Percentiles rank a stretch among this genome's conserved stretches.
Evolutionary conservation across 2,329 filamentous ascomycete genomes (phyloP).

Genomic region (Beauveria caledonica): DNA sequence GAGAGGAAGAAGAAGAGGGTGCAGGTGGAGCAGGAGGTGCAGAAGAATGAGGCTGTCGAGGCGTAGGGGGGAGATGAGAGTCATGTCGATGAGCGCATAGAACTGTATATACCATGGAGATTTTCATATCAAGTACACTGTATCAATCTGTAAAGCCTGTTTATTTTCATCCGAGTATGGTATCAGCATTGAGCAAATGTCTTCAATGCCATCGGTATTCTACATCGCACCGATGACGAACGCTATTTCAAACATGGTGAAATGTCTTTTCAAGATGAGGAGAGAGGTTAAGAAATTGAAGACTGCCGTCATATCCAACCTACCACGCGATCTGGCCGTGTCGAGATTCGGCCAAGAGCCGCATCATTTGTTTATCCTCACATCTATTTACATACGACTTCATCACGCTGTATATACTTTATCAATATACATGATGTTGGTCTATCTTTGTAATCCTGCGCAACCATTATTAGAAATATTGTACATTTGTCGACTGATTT

Average conservation of each 20-base stretch:
- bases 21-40: slow-evolving; percentile 38
- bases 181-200: background rate
- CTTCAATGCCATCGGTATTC: background rate
- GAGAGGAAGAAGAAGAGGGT: slow-evolving; percentile 6
- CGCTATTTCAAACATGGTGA: no score
- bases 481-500: no score
- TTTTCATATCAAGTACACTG: background rate
- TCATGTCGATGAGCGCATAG: background rate
- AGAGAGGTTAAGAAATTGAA: no score
- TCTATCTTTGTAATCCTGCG: background rate
- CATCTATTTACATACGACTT: no score
- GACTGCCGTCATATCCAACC: no score
- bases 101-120: background rate
- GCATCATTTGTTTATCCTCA: no score
- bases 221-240: background rate
- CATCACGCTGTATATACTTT: no score
- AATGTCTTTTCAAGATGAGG: no score
- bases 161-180: background rate
- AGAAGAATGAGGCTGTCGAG: slow-evolving; percentile 30
- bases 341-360: no score
- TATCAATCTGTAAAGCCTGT: background rate
- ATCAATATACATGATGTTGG: no score
- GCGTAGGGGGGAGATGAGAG: no score
- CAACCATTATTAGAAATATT: background rate
- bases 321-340: background rate